Evolutionary conservation across 1,284 basidiomycete species (phyloP), one percentile per base, ranked within the genome.

Genomic region (Fomitopsis pinicola): DNA sequence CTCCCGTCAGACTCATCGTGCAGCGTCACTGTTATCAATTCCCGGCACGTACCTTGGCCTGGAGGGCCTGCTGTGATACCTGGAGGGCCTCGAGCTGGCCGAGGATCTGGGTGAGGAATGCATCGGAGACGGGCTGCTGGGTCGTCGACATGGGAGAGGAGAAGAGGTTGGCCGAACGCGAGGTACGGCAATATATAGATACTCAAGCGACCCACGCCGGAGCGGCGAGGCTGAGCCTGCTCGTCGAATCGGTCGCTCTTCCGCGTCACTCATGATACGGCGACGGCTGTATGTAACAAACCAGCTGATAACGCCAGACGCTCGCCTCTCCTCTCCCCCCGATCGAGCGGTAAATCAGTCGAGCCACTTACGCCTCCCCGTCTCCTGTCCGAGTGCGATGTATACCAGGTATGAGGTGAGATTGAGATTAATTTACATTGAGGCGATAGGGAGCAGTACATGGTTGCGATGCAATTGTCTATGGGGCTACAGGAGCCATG

Each of bases 31-130:
- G 14, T 36, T 10, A 54, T n/a, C 33, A 30, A n/a, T n/a, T n/a
- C n/a, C n/a, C n/a, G n/a, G n/a, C n/a, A 71, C 75, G 46, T 66
- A 89, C 90, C 81, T 92, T 90, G 30, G 87, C 85, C 66, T 91
- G 85, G 62, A 92, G 76, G 0, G 84, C 79, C 73, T 91, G 87
- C 71, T 92, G 90, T 56, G 84, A 84, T 59, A 87, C 74, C 72
- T 90, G 87, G 66, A 93, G 77, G 5, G 83, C 76, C 67, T 88
- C 79, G 59, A 93, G 82, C 73, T 88, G 87, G 10, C 77, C 75
- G 22, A 92, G 79, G 61, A 93, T 92, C 72, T 91, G 88, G 1
- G 82, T 81, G 61, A 93, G 78, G n/a, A 87, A 70, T 9, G 85
- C 82, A 62, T 89, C 87, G 55, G 85, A 79, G 50, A 75, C 71